Base-by-base conservation (phyloP, 768 basidiomycete genomes). In the Naganishia antarctica region DNA sequence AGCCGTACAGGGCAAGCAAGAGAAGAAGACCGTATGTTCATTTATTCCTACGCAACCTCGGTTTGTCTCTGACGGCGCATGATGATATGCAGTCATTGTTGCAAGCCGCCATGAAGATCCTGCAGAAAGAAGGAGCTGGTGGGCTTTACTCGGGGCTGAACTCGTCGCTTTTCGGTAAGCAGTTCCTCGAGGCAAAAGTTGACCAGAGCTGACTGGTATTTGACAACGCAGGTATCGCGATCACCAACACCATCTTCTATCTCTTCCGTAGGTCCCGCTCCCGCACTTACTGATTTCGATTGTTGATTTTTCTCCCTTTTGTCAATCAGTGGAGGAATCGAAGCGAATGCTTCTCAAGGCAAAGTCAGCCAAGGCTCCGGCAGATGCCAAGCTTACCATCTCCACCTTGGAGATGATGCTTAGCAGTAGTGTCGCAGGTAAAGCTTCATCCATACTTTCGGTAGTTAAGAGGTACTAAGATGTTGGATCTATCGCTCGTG, bases 221-320 rank as follows among this genome's bases (percentile, higher is more conserved):
- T 46, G n/a, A 44, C 48, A 21, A 26, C 23, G 5, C 37, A 57
- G 94, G 91, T 6, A 90, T 99, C 68, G 91, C 90, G 4, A 82
- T 96, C 34, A 96, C 96, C 21, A 98, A 98, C 66, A 79, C 91
- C 1, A 87, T 90, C 6, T 97, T 96, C 74, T 97, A 97, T 79
- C 71, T 76, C 21, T 77, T 76, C 66, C 74, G 76, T 74, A 41
- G 68, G 76, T 70, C 4, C n/a, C 21, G 16, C 8, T 29, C 13
- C 7, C 16, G 25, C 12, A 0, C 23, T 7, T n/a, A 7, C 13
- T 25, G 23, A n/a, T n/a, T n/a, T n/a, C n/a, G 13, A 21, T 4
- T 29, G 11, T 6, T 8, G 11, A 21, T n/a, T 25, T 23, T 51
- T 65, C n/a, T 23, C 23, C 18, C 43, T 26, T 49, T 58, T 21